Evolutionary conservation across 2,329 filamentous ascomycete species (phyloP), one percentile per base, ranked within the genome.

Genomic region (Exophiala sp.): DNA sequence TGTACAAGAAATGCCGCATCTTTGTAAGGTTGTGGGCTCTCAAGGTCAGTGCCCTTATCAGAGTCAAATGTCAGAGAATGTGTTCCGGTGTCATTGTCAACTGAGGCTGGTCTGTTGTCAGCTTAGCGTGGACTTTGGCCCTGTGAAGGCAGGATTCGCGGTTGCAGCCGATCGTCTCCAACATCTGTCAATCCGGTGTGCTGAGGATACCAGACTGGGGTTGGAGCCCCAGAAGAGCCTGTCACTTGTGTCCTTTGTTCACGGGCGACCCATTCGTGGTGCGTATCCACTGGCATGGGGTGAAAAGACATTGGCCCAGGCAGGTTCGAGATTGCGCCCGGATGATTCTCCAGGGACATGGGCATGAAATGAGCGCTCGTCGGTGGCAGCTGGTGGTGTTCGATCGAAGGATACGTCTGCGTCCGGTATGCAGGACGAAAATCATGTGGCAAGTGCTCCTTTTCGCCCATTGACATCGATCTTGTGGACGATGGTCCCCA

Each of bases 391-490:
- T 57, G 54, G 16, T 49, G 51, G 22, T 48, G 43, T 16, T 57
- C 51, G 14, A 54, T 49, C n/a, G 45, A 53, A 2, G 54, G 54
- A 23, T 54, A 57, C 10, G 51, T 57, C 30, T 57, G 49, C 10
- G 47, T 57, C 48, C 54, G 37, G 29, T 46, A 57, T 7, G 54
- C 43, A 5, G 48, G 41, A 13, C 35, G 21, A 24, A 57, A 57
- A 9, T 48, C 48, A n/a, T 53, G 52, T 13, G 43, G 46, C 38
- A 46, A 23, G 8, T 52, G 45, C 23, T 52, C 51, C 8, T 40
- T 23, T 30, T 53, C 48, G 13, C 45, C 45, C 14, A 42, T 50
- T 4, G 54, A 57, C 32, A 53, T 41, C 7, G 54, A 52, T 18
- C 54, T 24, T 27, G 51, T 22, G 9, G 50, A 42, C n/a, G 35